Base-by-base conservation (phyloP, 2,329 filamentous ascomycete species). In the Nemania sp. region DNA sequence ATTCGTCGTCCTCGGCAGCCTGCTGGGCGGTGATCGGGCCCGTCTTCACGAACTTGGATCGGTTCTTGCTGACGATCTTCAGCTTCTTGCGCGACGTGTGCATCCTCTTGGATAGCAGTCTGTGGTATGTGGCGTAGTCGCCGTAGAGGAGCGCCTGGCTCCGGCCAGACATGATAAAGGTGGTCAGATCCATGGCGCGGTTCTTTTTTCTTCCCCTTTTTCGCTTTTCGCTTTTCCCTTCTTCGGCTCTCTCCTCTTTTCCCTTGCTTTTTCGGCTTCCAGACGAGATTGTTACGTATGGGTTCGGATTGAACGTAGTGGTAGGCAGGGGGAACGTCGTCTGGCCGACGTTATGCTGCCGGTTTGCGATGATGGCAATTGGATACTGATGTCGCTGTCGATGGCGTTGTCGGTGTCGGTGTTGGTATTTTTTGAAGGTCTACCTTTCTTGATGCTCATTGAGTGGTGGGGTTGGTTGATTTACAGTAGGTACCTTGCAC, bases 141-240 rank as follows among this genome's bases (percentile, higher is more conserved):
- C 91, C 92, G 61, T 94, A 86, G 24, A 96, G 82, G 46, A 97
- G 86, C 31, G 90, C 90, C 66, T 89, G 83, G 70, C 96, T 89
- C 60, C 94, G 82, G 61, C 88, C 86, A 48, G 86, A 84, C 67
- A 91, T 82, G 63, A 97, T 78, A 61, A 90, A 92, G 63, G 84
- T 84, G 52, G 94, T 97, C 73, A 97, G 90, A 61, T 97, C 90
- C 93, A 97, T 97, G 57, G 23, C 30, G 31, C 17, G 23, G 28
- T 4, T 12, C 20, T 5, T 23, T 28, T 11, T 8, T 14, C n/a
- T 14, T 31, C 28, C n/a, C 28, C 28, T 31, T 31, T 31, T 28
- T 12, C 12, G 12, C 12, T 28, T 15, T 7, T 23, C 9, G 3
- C 24, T 24, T 26, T 11, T 22, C n/a, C 15, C 24, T 3, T 36